Percentiles rank a stretch among this genome's conserved stretches.
Evolutionary conservation across 352 stramenopile genomes (phyloP).

Genomic region (Pythium plurisporium): DNA sequence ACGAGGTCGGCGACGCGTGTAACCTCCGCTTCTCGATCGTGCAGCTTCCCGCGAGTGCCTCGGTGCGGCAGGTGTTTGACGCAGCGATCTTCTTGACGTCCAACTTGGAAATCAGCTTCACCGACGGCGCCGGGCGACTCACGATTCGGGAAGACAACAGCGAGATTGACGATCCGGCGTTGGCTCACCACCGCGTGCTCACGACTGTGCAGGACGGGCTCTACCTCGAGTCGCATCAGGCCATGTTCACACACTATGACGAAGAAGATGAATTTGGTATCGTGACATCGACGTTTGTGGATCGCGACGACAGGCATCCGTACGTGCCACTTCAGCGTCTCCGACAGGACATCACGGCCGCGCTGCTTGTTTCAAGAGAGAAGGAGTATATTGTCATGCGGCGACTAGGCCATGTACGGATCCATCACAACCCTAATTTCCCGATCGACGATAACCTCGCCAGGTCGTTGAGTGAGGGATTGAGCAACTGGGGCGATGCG

Average conservation of each 20-base stretch:
- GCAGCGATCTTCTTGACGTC: constrained; percentile 12
- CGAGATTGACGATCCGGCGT: constrained; percentile 1
- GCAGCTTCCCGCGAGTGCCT: constrained; percentile 5
- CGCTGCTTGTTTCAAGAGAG: neutral
- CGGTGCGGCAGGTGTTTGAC: constrained; percentile 10
- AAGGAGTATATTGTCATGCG: neutral
- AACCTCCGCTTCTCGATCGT: constrained; percentile 31
- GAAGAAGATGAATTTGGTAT: constrained; percentile 24
- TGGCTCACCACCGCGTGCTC: constrained; percentile 11
- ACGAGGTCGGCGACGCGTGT: constrained; percentile 35
- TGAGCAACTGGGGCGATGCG: constrained; percentile 2
- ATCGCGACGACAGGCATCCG: constrained; percentile 37
- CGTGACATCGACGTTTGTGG: constrained; percentile 28
- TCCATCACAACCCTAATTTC: constrained; percentile 27
- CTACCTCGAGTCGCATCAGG: constrained; percentile 24
- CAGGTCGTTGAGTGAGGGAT: neutral
- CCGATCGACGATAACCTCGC: neutral
- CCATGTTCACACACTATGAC: constrained; percentile 18
- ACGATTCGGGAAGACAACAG: constrained; percentile 19
- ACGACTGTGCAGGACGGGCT: constrained; percentile 21
- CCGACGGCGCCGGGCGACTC: constrained; percentile 11
- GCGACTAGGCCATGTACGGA: constrained; percentile 25
- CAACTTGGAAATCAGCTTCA: constrained; percentile 23
- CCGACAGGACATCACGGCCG: constrained; percentile 25
- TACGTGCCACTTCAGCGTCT: constrained; percentile 24